A percentile compares a stretch with the other conserved stretches of the same genome.
These are phyloP conservation scores for Fraxinus baroniana DNA, from an alignment of 305 asterid species.

Conservation along the genomic window DNA sequence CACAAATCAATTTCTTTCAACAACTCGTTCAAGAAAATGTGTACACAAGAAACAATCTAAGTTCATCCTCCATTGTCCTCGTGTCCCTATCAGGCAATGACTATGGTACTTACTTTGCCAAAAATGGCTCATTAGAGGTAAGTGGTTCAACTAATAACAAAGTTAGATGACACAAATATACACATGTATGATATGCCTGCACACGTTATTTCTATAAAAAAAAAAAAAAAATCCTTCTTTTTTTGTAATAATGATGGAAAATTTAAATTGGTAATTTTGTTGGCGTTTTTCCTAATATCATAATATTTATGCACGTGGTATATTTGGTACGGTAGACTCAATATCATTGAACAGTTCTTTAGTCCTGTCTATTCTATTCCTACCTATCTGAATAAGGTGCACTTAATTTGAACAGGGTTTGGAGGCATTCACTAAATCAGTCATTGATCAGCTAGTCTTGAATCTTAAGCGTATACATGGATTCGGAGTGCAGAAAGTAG, in stretches of 20 bases:
- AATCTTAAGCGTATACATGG: conserved; percentile 45
- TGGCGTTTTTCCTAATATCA: background rate
- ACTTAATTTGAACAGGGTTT: conserved; percentile 31
- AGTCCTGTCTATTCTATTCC: background rate
- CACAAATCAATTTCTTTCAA: conserved; percentile 57
- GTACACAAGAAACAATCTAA: conserved; percentile 32
- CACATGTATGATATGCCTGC: too few species aligned
- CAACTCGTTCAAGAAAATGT: conserved; percentile 43
- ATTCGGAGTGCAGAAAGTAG: conserved; percentile 50
- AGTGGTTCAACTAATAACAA: conserved; percentile 22
- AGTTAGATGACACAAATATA: background rate
- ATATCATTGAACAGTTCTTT: too few species aligned
- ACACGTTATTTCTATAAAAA: background rate
- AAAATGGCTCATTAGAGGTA: conserved; percentile 39
- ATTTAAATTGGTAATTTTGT: background rate
- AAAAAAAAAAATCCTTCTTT: background rate
- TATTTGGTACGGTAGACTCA: background rate
- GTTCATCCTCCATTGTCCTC: conserved; percentile 47
- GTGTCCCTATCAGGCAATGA: conserved; percentile 74
- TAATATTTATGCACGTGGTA: background rate
- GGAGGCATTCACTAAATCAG: conserved; percentile 34
- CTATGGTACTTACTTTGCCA: conserved; percentile 51
- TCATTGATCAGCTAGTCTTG: conserved; percentile 41
- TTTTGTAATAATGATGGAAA: background rate
- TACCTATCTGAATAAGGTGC: background rate